Base-by-base conservation (phyloP, 2,329 filamentous ascomycete species). In the Colletotrichum sojae region DNA sequence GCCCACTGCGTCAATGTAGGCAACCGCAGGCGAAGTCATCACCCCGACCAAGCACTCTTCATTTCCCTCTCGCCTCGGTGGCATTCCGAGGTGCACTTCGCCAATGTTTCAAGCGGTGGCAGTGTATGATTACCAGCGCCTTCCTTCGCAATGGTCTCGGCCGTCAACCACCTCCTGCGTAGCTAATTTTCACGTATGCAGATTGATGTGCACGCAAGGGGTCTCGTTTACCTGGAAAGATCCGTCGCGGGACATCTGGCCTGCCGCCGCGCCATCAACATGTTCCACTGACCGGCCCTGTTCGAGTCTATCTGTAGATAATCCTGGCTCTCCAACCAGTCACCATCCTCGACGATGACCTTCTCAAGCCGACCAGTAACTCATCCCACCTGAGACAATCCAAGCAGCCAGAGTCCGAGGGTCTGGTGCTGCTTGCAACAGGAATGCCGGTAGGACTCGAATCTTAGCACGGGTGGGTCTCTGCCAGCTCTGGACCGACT, bases 11-110 rank as follows among this genome's bases (percentile, higher is more conserved):
- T 53, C 61, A 22, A 59, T 20, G 46, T 46, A 20, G 54, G 49
- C 43, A 66, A 56, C 25, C 18, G 31, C 16, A 66, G 62, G 66
- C 62, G 62, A 66, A 52, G n/a, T 20, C 49, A 40, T 20, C 45
- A 52, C n/a, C 43, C 18, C 16, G 43, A 5, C 54, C 20, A 16
- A 25, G 6, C 20, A 25, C 12, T 27, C 20, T 45, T 36, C 25
- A 55, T 22, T 20, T 40, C 15, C 5, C 16, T 8, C 22, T 39
- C n/a, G 12, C 45, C 51, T 66, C 62, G 66, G 51, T 25, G 36
- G 60, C 46, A 51, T 15, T 36, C 36, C n/a, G 62, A 61, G 20
- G 20, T 40, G 27, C 43, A 51, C 22, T 49, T 55, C 39, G 22
- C 54, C 49, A 45, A 55, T 59, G 48, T 51, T 69, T 51, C 62